Conservation (phyloP, 495 filamentous ascomycete species). For the Podospora conica region DNA sequence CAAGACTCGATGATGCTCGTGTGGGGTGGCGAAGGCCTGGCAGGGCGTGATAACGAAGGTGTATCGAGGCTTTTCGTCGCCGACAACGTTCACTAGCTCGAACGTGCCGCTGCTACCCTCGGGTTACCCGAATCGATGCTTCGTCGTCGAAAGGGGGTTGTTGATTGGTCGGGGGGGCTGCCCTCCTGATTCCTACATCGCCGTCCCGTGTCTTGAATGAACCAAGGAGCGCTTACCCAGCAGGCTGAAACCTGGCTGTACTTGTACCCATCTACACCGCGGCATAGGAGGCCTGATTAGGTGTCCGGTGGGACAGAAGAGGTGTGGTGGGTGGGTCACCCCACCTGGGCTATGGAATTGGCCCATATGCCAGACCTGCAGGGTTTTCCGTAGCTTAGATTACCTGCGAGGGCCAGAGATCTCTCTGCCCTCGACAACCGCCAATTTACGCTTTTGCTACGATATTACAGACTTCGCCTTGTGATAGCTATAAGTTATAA, state of each 20-base stretch:
- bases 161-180: not conserved
- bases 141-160: not conserved
- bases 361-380: no score
- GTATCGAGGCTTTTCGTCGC: not conserved
- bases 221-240: not conserved
- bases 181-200: not conserved
- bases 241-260: not conserved
- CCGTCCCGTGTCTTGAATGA: not conserved
- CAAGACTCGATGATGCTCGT: not conserved
- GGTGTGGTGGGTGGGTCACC: no score
- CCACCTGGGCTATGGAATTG: no score
- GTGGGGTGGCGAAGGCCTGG: not conserved
- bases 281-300: not conserved
- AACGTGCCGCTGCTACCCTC: not conserved
- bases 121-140: not conserved
- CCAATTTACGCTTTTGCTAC: no score
- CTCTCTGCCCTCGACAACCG: no score
- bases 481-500: no score
- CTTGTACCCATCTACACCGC: not conserved
- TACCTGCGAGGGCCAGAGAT: no score
- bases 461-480: no score
- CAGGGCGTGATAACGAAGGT: not conserved
- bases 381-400: no score
- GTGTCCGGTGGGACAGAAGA: not conserved
- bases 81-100: not conserved